Evolutionary conservation across 805 yeast species (phyloP).

Genomic region (Ogataea wickerhamii): DNA sequence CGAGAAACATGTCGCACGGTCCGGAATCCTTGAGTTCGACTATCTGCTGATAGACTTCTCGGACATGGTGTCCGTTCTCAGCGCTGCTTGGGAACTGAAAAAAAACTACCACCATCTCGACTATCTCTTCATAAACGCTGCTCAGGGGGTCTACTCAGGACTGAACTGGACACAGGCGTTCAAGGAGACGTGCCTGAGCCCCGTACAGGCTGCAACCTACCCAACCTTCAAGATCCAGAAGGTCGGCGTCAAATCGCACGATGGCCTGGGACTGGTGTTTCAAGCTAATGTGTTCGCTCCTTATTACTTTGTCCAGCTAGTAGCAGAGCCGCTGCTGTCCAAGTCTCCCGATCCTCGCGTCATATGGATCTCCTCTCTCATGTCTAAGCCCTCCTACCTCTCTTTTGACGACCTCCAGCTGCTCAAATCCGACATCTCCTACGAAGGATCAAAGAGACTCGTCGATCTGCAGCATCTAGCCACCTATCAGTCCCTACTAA

Average conservation of each 20-base stretch:
- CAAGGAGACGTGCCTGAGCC: slow-evolving; percentile 60
- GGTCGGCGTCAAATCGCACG: slow-evolving; percentile 70
- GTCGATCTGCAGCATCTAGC: slow-evolving; percentile 81
- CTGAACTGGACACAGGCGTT: slow-evolving; percentile 82
- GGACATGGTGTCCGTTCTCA: slow-evolving; percentile 78
- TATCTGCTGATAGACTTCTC: slow-evolving; percentile 87
- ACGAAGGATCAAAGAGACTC: slow-evolving; percentile 88
- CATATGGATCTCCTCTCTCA: slow-evolving; percentile 82
- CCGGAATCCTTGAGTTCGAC: slow-evolving; percentile 73
- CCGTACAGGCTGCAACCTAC: slow-evolving; percentile 79
- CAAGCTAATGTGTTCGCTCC: slow-evolving; percentile 98
- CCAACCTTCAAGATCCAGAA: slow-evolving; percentile 85
- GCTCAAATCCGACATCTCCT: slow-evolving; percentile 58
- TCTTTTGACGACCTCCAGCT: slow-evolving; percentile 75
- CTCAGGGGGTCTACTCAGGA: slow-evolving; percentile 83
- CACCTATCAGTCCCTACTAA: slow-evolving; percentile 49
- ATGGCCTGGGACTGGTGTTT: slow-evolving; percentile 82
- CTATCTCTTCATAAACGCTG: slow-evolving; percentile 82
- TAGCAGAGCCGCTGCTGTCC: slow-evolving; percentile 49
- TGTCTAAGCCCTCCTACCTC: slow-evolving; percentile 72
- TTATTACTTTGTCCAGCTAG: slow-evolving; percentile 70
- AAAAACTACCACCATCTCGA: slow-evolving; percentile 66
- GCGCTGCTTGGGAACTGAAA: slow-evolving; percentile 67
- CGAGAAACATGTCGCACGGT: slow-evolving; percentile 36
- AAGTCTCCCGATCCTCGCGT: slow-evolving; percentile 50